Percentiles rank a stretch among this genome's conserved stretches.
Conservation (phyloP, 2,329 filamentous ascomycete genomes). For the Epicoccum nigrum region DNA sequence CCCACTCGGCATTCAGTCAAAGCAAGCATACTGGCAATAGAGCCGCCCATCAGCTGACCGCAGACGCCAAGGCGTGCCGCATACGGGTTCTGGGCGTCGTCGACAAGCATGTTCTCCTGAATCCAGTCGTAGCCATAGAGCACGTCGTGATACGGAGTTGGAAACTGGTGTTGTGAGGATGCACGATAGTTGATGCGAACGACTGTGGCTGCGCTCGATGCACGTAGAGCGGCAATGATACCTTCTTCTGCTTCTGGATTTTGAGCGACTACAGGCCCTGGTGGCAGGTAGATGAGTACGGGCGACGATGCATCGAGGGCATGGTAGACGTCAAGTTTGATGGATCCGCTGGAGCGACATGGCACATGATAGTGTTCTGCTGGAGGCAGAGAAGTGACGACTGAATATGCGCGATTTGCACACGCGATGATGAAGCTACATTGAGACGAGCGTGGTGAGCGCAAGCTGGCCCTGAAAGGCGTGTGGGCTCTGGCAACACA, state of each 20-base stretch:
- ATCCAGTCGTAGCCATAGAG: constrained; percentile 57
- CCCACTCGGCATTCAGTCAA: constrained; percentile 56
- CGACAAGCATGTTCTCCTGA: constrained; percentile 43
- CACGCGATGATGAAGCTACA: not conserved
- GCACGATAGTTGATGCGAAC: constrained; percentile 56
- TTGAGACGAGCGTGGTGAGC: not conserved
- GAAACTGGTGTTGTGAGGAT: constrained; percentile 46
- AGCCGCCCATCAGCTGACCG: constrained; percentile 56
- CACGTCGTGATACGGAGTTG: constrained; percentile 56
- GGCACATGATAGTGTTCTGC: constrained; percentile 44
- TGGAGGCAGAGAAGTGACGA: constrained; percentile 26
- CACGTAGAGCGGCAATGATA: constrained; percentile 44
- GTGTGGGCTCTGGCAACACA: not conserved
- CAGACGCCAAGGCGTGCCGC: constrained; percentile 51
- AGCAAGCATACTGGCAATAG: constrained; percentile 56
- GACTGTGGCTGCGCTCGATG: constrained; percentile 48
- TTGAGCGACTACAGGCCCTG: constrained; percentile 46
- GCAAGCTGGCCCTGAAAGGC: not conserved
- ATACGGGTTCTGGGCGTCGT: constrained; percentile 26
- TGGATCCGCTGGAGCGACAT: constrained; percentile 52
- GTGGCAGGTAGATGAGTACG: constrained; percentile 52
- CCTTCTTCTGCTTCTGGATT: constrained; percentile 35
- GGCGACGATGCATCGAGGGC: constrained; percentile 37
- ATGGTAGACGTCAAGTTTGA: constrained; percentile 49
- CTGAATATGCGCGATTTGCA: constrained; percentile 27